Evolutionary conservation across 805 yeast genomes (phyloP).

Genomic region (Starmerella potacharoeniae): DNA sequence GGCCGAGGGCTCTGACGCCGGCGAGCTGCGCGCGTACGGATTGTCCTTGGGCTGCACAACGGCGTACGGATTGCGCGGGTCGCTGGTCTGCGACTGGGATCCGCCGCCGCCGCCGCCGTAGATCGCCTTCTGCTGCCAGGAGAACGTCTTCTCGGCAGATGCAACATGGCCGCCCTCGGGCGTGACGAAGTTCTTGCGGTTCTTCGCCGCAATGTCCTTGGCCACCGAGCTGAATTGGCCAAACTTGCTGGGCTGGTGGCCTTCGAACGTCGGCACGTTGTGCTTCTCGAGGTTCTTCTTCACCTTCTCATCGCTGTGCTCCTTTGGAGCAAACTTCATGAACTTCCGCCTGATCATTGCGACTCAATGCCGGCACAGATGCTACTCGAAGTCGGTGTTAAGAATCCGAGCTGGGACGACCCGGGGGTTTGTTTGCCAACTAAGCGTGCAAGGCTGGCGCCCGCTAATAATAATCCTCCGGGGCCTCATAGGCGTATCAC

Average conservation of each 20-base stretch:
- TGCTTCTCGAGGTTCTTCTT: constrained; percentile 32
- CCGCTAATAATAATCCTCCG: neutral
- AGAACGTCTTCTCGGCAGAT: constrained; percentile 19
- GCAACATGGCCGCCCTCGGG: constrained; percentile 17
- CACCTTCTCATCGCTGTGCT: constrained; percentile 40
- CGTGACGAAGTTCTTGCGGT: constrained; percentile 14
- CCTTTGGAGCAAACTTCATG: constrained; percentile 37
- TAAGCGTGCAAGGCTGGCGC: neutral
- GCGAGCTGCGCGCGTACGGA: constrained; percentile 18
- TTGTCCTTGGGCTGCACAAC: constrained; percentile 19
- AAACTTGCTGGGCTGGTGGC: constrained; percentile 37
- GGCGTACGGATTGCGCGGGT: constrained; percentile 19
- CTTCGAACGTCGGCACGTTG: constrained; percentile 36
- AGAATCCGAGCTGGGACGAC: neutral
- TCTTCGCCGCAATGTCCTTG: constrained; percentile 30
- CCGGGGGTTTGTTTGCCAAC: neutral
- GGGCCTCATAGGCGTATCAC: no score
- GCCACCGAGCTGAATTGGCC: constrained; percentile 43
- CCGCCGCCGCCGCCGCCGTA: constrained; percentile 19
- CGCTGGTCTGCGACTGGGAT: neutral
- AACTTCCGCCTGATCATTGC: constrained; percentile 27
- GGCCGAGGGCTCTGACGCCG: neutral
- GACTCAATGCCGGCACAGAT: neutral
- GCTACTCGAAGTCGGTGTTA: neutral
- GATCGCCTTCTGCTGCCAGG: constrained; percentile 19